phyloP scores from a whole-genome alignment of 306 rosid species.

The Corylus avellana region DNA sequence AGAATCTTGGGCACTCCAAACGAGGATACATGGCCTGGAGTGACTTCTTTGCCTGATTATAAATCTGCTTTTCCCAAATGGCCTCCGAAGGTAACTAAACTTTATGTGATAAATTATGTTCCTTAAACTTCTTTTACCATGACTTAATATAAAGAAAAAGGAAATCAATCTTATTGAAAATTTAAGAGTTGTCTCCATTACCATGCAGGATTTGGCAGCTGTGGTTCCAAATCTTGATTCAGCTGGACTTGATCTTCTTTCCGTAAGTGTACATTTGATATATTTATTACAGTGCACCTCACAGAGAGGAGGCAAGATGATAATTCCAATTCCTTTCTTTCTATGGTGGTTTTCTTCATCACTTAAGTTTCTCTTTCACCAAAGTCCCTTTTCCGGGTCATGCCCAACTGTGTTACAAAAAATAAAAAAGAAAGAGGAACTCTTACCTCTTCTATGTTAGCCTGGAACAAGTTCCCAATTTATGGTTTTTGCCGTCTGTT shows the following conservation, averaged over 20 bases:
- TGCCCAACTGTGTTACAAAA: too few species aligned
- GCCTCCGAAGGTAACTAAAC: constrained; percentile 68
- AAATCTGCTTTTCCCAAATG: constrained; percentile 95
- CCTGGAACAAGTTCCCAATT: not conserved
- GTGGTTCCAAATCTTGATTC: constrained; percentile 86
- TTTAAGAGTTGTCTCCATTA: constrained; percentile 12
- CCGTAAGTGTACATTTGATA: constrained; percentile 59
- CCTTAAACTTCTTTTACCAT: constrained; percentile 8
- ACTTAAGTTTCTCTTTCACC: not conserved
- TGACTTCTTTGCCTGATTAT: constrained; percentile 93
- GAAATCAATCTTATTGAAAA: not conserved
- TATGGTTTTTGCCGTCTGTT: not conserved
- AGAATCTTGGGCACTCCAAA: constrained; percentile 94
- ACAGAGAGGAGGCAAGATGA: constrained; percentile 21
- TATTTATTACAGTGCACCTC: not conserved
- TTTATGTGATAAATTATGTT: not conserved
- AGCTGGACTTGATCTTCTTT: constrained; percentile 83
- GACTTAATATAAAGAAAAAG: not conserved
- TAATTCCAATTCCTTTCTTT: not conserved
- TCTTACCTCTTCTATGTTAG: not conserved
- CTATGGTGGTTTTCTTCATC: not conserved
- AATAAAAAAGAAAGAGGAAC: not conserved
- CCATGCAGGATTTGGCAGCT: constrained; percentile 70
- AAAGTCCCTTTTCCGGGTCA: not conserved
- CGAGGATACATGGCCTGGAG: constrained; percentile 98